Evolutionary conservation across 208 protist species (phyloP), one percentile per base, ranked within the genome.

Genomic region (Naegleria fowleri): DNA sequence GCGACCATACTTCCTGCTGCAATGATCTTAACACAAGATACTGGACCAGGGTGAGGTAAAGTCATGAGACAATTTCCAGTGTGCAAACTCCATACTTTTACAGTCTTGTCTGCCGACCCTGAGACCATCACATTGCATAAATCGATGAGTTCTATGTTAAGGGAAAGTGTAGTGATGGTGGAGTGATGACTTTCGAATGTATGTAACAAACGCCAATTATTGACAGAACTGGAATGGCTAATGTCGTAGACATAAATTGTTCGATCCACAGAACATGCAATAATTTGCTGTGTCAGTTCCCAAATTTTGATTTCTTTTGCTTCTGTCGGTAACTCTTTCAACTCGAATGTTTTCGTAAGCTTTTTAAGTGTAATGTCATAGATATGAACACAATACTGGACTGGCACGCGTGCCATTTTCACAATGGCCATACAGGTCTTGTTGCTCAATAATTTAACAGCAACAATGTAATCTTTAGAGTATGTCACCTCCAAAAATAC

Each of bases 361-460:
- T 29, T 25, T 36, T 88, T 88, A 0, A 38, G 22, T 19, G 41
- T 9, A 58, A 88, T 36, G 40, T 58, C 39, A 29, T 39, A 88
- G 38, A 88, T 39, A 58, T 88, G 85, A 88, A 88, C 33, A 36
- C 25, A 33, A 88, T 88, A 88, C 19, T 58, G 43, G 29, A 38
- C 13, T 58, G 85, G 85, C 0, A 88, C 33, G 5, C 43, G 33
- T 7, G 33, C 19, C 11, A 40, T 19, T 88, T 88, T 88, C 5
- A 88, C 85, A 15, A 88, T 58, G 22, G 29, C 85, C 85, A 88
- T 88, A 33, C 39, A 51, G 2, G 85, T 58, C 41, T 39, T 58
- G n/a, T 88, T 88, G 38, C 43, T 88, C 11, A 88, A 29, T 58
- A 88, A 58, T 36, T 88, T 88, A 11, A 88, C 43, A 33, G 85